Evolutionary conservation across 495 filamentous ascomycete species (phyloP), one percentile per base, ranked within the genome.

Genomic region (Penicillium pancosmium): DNA sequence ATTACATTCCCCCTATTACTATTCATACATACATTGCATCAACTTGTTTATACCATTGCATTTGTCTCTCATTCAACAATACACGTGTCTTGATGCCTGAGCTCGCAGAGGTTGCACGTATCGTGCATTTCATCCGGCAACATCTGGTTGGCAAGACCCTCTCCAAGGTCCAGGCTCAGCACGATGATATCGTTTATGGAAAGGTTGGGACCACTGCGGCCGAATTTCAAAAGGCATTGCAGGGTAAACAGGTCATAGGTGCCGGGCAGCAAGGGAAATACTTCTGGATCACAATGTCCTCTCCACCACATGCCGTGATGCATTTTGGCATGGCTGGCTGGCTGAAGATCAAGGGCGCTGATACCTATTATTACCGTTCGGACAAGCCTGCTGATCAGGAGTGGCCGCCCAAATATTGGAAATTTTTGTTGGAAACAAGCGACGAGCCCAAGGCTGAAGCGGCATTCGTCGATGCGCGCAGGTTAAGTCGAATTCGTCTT

Each of bases 381-480:
- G 78, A 82, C 64, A 82, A 88, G 65, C 66, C 72, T 3, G 78
- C 80, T 18, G 85, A 89, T 38, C 66, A 80, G 35, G 78, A 83
- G 50, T 98, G 94, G 94, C 94, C 94, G 15, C 94, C 94, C 0
- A 90, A 88, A 68, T 93, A 83, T 70, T 90, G 87, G 84, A 98
- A 97, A 64, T 96, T 97, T 63, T 68, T 88, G 12, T 72, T 97
- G 7, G 79, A 87, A 55, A 88, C 89, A 15, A 78, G 82, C 27
- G 80, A 80, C 15, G 76, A 81, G 11, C 77, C 81, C 3, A 79
- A 81, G 61, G 84, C 84, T 43, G 85, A 93, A 73, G 86, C 89
- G 13, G 93, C 92, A 0, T 97, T 94, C 73, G 87, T 92, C 2
- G 94, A 98, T 71, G 67, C 82, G 35, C 82, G 94, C 33, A 79